Evolutionary conservation across 2,329 filamentous ascomycete genomes (phyloP).

Genomic region (Trichothecium roseum): DNA sequence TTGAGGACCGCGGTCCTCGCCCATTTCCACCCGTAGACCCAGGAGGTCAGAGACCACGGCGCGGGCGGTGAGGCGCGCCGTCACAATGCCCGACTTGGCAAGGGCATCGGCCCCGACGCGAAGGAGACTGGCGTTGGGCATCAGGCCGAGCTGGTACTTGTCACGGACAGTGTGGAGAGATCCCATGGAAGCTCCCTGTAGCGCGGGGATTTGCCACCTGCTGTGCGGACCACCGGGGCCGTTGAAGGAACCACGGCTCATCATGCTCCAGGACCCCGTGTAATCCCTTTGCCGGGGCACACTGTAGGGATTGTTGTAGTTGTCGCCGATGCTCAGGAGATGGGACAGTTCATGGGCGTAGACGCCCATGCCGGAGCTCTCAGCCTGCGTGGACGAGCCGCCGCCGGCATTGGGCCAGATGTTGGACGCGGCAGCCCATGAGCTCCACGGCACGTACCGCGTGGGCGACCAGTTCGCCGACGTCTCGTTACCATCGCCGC

Average conservation of each 20-base stretch:
- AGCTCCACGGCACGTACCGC: conserved; percentile 42
- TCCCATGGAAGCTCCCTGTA: conserved; percentile 36
- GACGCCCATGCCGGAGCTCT: conserved; percentile 40
- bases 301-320: conserved; percentile 44
- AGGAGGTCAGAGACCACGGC: conserved; percentile 31
- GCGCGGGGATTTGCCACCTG: conserved; percentile 39
- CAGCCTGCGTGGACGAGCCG: conserved; percentile 41
- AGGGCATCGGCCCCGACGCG: conserved; percentile 32
- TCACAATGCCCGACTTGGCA: conserved; percentile 28
- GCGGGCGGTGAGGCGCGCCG: conserved; percentile 35
- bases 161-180: conserved; percentile 43
- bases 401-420: conserved; percentile 44
- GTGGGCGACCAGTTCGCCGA: conserved; percentile 35
- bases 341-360: conserved; percentile 44
- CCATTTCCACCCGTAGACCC: conserved; percentile 36
- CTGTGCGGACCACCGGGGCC: conserved; percentile 42
- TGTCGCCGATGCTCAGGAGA: conserved; percentile 40
- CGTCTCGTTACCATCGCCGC: conserved; percentile 14
- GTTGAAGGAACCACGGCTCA: conserved; percentile 40
- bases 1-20: conserved; percentile 29
- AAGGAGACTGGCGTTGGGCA: conserved; percentile 25
- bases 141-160: conserved; percentile 39
- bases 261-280: conserved; percentile 42
- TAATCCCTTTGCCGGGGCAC: conserved; percentile 33
- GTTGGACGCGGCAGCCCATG: conserved; percentile 37